phyloP scores from a whole-genome alignment of 2,329 filamentous ascomycete genomes.

The Aaosphaeria arxii region DNA sequence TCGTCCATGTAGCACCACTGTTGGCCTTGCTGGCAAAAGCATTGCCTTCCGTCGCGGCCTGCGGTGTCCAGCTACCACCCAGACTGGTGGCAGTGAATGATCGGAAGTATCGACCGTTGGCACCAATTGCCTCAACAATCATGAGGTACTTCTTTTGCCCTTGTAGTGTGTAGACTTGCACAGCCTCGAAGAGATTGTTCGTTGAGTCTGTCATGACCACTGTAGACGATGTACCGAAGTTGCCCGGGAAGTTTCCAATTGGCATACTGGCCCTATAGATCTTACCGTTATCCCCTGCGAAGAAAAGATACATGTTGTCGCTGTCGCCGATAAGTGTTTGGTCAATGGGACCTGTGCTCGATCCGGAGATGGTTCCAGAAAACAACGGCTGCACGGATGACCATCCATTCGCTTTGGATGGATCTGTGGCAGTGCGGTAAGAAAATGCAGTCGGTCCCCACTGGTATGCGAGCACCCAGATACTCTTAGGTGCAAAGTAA shows the following conservation, averaged over 20 bases:
- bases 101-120: conserved; percentile 61
- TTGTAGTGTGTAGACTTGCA: conserved; percentile 62
- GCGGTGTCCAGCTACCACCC: conserved; percentile 56
- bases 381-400: conserved; percentile 54
- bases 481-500: conserved; percentile 58
- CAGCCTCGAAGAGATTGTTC: conserved; percentile 63
- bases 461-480: conserved; percentile 66
- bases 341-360: conserved; percentile 58
- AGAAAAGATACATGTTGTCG: conserved; percentile 65
- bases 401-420: conserved; percentile 58
- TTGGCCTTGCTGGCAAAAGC: conserved; percentile 68
- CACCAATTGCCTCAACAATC: conserved; percentile 63
- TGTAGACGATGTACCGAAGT: conserved; percentile 53
- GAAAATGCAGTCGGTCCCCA: conserved; percentile 60
- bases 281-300: conserved; percentile 63
- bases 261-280: conserved; percentile 65
- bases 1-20: conserved; percentile 63
- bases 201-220: conserved; percentile 52
- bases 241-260: conserved; percentile 59
- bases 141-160: conserved; percentile 60
- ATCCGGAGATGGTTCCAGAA: conserved; percentile 51
- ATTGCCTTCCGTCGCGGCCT: conserved; percentile 54
- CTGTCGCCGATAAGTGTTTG: conserved; percentile 62
- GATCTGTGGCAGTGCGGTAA: conserved; percentile 59
- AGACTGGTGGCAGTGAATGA: conserved; percentile 62